A percentile compares a stretch with the other conserved stretches of the same genome.
phyloP scores from a whole-genome alignment of 2,329 filamentous ascomycete genomes.

The Aspergillus pseudoglaucus region DNA sequence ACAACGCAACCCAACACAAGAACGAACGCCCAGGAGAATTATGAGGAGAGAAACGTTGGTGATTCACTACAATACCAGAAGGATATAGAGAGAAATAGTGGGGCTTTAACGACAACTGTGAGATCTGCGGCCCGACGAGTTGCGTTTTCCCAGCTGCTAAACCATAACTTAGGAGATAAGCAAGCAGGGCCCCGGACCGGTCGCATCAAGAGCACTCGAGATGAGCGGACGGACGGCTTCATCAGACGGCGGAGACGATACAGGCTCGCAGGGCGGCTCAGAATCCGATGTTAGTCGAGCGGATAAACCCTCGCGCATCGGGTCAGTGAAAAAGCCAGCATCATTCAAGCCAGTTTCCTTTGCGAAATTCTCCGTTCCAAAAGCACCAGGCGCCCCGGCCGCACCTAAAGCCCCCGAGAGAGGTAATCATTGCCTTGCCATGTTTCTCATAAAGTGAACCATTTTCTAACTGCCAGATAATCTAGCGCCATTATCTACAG shows the following conservation, averaged over 20 bases:
- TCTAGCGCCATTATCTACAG: conserved; percentile 30
- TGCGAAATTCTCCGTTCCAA: conserved; percentile 60
- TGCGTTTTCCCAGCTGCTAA: conserved; percentile 11
- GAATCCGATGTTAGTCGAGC: conserved; percentile 58
- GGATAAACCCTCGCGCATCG: conserved; percentile 42
- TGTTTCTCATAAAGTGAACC: not conserved
- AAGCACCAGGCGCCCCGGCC: conserved; percentile 50
- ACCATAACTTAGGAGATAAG: conserved; percentile 17
- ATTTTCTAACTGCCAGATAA: conserved; percentile 5
- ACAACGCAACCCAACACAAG: conserved; percentile 23
- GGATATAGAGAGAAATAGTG: conserved; percentile 19
- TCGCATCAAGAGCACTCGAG: conserved; percentile 32
- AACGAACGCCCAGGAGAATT: conserved; percentile 16
- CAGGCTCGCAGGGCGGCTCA: conserved; percentile 45
- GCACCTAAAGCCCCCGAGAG: conserved; percentile 50
- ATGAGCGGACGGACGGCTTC: conserved; percentile 32
- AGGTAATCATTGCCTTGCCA: conserved; percentile 30
- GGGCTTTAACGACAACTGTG: conserved; percentile 22
- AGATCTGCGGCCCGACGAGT: conserved; percentile 10
- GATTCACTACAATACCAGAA: conserved; percentile 14
- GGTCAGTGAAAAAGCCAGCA: conserved; percentile 54
- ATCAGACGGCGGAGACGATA: conserved; percentile 34
- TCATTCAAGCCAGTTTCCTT: conserved; percentile 62
- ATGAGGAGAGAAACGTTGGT: conserved; percentile 15
- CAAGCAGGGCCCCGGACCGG: conserved; percentile 25